phyloP scores from a whole-genome alignment of 345 rosid genomes.

The Acer campestre region DNA sequence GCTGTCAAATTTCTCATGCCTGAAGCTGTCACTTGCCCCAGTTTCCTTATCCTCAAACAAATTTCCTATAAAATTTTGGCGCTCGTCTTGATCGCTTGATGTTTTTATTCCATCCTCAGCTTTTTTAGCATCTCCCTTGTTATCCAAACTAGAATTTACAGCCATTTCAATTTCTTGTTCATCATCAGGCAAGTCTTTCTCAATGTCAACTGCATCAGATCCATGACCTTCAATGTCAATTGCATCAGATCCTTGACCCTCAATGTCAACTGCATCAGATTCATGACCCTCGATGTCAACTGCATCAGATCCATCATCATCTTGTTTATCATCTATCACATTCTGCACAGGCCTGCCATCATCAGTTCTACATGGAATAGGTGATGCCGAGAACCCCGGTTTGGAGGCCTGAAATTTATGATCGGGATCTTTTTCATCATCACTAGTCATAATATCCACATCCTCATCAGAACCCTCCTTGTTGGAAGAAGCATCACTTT shows the following conservation, averaged over 20 bases:
- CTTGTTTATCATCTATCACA: slow-evolving; percentile 47
- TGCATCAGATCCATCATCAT: slow-evolving; percentile 44
- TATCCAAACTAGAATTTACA: slow-evolving; percentile 24
- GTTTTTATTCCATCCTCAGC: slow-evolving; percentile 36
- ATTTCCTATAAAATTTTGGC: slow-evolving; percentile 71
- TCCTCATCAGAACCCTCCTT: slow-evolving; percentile 92
- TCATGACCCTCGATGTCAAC: slow-evolving; percentile 53
- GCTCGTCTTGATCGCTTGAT: slow-evolving; percentile 44
- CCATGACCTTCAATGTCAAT: slow-evolving; percentile 53
- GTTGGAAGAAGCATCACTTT: slow-evolving; percentile 83
- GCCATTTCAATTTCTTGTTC: slow-evolving; percentile 55
- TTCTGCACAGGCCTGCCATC: slow-evolving; percentile 34
- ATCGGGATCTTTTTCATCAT: slow-evolving; percentile 68
- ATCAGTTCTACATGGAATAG: slow-evolving; percentile 30
- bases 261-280: slow-evolving; percentile 43
- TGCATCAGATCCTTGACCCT: slow-evolving; percentile 44
- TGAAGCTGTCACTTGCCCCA: slow-evolving; percentile 38
- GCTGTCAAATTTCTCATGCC: slow-evolving; percentile 54
- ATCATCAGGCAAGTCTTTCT: slow-evolving; percentile 56
- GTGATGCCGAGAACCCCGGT: slow-evolving; percentile 33
- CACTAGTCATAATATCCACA: slow-evolving; percentile 86
- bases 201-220: slow-evolving; percentile 52
- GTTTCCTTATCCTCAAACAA: slow-evolving; percentile 77
- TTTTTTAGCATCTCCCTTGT: slow-evolving; percentile 26
- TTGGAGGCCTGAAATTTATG: slow-evolving; percentile 47